phyloP scores from a whole-genome alignment of 495 filamentous ascomycete genomes.

The Geopyxis carbonaria region DNA sequence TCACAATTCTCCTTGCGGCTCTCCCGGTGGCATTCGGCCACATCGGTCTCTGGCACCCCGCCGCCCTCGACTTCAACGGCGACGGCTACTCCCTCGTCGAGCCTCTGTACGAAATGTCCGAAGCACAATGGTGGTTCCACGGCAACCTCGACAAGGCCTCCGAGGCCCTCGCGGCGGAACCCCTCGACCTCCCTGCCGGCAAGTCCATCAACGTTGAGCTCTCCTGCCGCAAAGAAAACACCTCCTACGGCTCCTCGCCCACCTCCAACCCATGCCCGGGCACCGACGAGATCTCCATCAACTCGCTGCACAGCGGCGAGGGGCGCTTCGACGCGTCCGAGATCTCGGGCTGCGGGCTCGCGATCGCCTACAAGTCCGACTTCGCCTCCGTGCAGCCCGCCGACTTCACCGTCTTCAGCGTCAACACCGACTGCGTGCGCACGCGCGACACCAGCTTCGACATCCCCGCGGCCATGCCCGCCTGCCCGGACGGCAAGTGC shows the following conservation, averaged over 20 bases:
- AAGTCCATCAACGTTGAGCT: constrained; percentile 36
- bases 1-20: constrained; percentile 10
- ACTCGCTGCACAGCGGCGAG: constrained; percentile 32
- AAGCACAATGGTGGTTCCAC: constrained; percentile 20
- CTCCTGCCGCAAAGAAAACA: constrained; percentile 36
- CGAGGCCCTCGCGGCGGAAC: constrained; percentile 24
- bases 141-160: constrained; percentile 4
- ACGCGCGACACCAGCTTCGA: constrained; percentile 27
- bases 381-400: constrained; percentile 33
- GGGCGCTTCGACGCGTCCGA: constrained; percentile 28
- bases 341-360: constrained; percentile 34
- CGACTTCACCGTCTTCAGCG: constrained; percentile 37
- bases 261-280: too few species aligned
- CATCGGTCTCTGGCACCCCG: constrained; percentile 14
- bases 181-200: constrained; percentile 36
- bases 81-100: constrained; percentile 18
- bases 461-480: constrained; percentile 31
- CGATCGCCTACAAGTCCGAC: constrained; percentile 36
- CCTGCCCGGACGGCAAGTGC: constrained; percentile 36
- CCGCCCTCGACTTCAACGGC: constrained; percentile 15
- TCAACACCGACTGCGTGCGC: constrained; percentile 28
- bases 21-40: constrained; percentile 12
- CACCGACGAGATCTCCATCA: too few species aligned
- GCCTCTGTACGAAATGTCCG: constrained; percentile 7
- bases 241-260: constrained; percentile 31